Conservation (phyloP, 768 basidiomycete species). For the Termitomyces sp. region DNA sequence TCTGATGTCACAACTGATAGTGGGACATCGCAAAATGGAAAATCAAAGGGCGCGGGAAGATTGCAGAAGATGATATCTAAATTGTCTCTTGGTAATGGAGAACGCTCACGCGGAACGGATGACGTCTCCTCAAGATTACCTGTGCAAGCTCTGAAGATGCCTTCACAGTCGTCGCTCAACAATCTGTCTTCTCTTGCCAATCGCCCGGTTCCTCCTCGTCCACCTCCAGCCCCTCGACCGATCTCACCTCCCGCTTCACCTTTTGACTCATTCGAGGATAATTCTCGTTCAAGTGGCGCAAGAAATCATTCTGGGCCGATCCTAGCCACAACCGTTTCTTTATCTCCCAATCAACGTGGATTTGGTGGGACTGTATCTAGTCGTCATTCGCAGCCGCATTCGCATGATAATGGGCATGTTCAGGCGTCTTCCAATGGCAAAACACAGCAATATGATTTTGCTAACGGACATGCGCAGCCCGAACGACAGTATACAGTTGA, state of each 20-base stretch:
- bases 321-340: neutral
- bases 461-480: neutral
- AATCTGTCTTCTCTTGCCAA: slow-evolving; percentile 50
- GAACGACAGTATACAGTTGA: slow-evolving; percentile 2
- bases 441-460: neutral
- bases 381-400: neutral
- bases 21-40: slow-evolving; percentile 31
- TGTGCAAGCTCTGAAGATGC: slow-evolving; percentile 14
- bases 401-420: slow-evolving; percentile 4
- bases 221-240: slow-evolving; percentile 39
- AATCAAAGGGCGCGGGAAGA: slow-evolving; percentile 52
- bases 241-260: slow-evolving; percentile 47
- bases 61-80: slow-evolving; percentile 83
- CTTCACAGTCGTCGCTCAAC: slow-evolving; percentile 28
- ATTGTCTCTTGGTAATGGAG: slow-evolving; percentile 47
- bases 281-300: slow-evolving; percentile 21
- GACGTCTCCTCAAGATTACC: slow-evolving; percentile 8
- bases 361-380: slow-evolving; percentile 6
- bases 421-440: neutral
- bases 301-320: neutral
- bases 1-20: slow-evolving; percentile 33
- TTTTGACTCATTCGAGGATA: slow-evolving; percentile 34
- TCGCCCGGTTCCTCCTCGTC: slow-evolving; percentile 57
- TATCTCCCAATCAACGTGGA: neutral
- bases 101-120: slow-evolving; percentile 27